Evolutionary conservation across 768 basidiomycete species (phyloP).

Genomic region (Termitomyces sp.): DNA sequence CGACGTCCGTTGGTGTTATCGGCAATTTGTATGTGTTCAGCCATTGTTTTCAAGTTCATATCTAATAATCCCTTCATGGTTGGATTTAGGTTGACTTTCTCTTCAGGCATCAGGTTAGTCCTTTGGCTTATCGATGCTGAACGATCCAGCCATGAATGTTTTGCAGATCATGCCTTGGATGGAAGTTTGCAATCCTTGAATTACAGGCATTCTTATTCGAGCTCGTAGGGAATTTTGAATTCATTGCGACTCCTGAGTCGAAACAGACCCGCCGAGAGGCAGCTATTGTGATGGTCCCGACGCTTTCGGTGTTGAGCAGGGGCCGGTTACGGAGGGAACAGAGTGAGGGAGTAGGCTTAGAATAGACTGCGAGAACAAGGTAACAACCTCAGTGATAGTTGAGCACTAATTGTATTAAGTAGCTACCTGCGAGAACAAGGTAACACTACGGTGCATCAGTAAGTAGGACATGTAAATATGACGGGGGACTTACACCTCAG

Average conservation of each 20-base stretch:
- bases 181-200: constrained; percentile 43
- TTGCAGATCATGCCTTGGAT: constrained; percentile 31
- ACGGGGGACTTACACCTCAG: too few relatives aligned
- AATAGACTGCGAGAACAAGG: too few relatives aligned
- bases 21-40: constrained; percentile 38
- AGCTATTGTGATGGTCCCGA: constrained; percentile 39
- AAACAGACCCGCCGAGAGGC: constrained; percentile 33
- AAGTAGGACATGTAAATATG: too few relatives aligned
- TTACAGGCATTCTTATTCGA: constrained; percentile 57
- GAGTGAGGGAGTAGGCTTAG: constrained; percentile 23
- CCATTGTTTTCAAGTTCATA: background rate
- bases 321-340: constrained; percentile 38
- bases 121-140: too few relatives aligned
- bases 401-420: too few relatives aligned
- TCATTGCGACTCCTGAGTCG: constrained; percentile 35
- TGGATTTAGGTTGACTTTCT: constrained; percentile 25
- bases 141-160: background rate
- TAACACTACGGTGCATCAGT: too few relatives aligned
- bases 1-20: constrained; percentile 41
- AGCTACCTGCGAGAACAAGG: too few relatives aligned
- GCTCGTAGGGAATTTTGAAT: constrained; percentile 50
- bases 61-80: constrained; percentile 3
- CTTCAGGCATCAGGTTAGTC: constrained; percentile 27
- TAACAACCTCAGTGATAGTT: too few relatives aligned
- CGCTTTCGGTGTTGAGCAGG: too few relatives aligned